These are phyloP conservation scores for Cladophialophora carrionii DNA, from an alignment of 2,329 filamentous ascomycete genomes.

Conservation along the genomic window DNA sequence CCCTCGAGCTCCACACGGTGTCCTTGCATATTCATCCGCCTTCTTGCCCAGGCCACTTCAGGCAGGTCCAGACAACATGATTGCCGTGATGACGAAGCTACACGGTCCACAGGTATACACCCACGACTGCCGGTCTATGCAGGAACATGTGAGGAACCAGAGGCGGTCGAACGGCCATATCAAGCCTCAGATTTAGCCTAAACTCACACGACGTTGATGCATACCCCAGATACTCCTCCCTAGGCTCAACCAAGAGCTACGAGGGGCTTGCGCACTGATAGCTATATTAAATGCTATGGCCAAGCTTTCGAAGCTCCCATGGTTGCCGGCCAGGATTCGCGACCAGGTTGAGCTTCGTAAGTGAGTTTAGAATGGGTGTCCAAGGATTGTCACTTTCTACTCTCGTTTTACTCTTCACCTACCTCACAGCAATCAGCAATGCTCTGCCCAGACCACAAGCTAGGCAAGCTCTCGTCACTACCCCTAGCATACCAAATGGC, in stretches of 20 bases:
- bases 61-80: constrained; percentile 3
- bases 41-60: background rate
- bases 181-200: constrained; percentile 14
- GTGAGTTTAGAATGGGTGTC: constrained; percentile 1
- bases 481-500: constrained; percentile 34
- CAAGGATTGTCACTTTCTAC: background rate
- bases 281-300: constrained; percentile 12
- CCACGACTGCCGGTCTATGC: background rate
- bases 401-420: background rate
- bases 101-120: background rate
- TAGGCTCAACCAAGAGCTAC: background rate
- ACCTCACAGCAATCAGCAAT: constrained; percentile 13
- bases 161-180: background rate
- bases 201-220: background rate
- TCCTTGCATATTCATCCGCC: constrained; percentile 6
- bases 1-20: background rate
- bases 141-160: background rate
- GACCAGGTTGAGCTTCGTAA: background rate
- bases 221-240: constrained; percentile 12
- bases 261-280: background rate
- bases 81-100: constrained; percentile 6
- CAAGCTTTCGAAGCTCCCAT: constrained; percentile 7
- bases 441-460: constrained; percentile 14
- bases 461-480: constrained; percentile 14
- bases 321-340: constrained; percentile 3